Evolutionary conservation across 176 grass and related monocot species (phyloP).

Genomic region (Rhynchospora pubera): DNA sequence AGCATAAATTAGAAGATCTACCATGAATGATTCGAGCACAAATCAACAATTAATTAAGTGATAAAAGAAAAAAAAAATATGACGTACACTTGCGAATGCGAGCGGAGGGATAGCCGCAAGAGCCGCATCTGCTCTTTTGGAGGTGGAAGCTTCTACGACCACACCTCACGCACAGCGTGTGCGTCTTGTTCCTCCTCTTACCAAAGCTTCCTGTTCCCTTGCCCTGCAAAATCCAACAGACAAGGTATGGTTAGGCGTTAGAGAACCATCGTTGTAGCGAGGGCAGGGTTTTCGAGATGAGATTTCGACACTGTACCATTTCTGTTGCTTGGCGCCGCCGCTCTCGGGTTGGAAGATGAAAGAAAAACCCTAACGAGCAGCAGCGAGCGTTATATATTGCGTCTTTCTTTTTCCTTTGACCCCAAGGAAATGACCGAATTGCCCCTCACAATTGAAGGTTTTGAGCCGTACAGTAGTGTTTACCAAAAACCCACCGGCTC

Average conservation of each 20-base stretch:
- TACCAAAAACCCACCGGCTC: too few species aligned
- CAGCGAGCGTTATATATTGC: not conserved
- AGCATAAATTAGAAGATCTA: too few species aligned
- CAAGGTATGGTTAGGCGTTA: not conserved
- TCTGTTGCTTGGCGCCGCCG: not conserved
- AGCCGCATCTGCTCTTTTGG: slow-evolving; percentile 86
- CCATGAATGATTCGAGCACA: too few species aligned
- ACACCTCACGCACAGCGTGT: slow-evolving; percentile 85
- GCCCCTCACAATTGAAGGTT: not conserved
- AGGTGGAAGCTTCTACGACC: slow-evolving; percentile 90
- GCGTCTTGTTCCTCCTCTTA: slow-evolving; percentile 95
- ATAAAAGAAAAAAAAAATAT: too few species aligned
- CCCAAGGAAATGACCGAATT: not conserved
- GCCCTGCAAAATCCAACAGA: slow-evolving; percentile 26
- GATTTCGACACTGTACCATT: not conserved
- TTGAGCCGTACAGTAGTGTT: too few species aligned
- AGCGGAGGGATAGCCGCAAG: slow-evolving; percentile 72
- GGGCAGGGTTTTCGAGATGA: not conserved
- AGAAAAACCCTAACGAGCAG: not conserved
- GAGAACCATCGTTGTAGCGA: not conserved
- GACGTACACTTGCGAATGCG: slow-evolving; percentile 97
- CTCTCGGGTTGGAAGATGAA: not conserved
- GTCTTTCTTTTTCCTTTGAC: not conserved
- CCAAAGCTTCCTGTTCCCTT: slow-evolving; percentile 91
- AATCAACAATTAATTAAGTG: too few species aligned